These are phyloP conservation scores for Rhynchospora breviuscula DNA, from an alignment of 176 grass and related monocot genomes.

Conservation along the genomic window DNA sequence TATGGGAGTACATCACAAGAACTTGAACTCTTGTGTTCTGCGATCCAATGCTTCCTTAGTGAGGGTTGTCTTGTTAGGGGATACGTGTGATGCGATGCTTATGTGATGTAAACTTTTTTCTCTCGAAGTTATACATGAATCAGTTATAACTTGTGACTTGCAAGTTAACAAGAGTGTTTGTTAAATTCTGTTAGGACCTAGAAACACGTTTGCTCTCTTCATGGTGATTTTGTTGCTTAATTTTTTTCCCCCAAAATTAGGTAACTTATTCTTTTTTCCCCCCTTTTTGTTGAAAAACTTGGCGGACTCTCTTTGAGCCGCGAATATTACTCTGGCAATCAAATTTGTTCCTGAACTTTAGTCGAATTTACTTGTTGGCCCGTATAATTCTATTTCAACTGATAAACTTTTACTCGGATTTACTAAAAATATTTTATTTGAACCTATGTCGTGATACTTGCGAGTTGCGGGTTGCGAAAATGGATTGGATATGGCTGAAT, in stretches of 20 bases:
- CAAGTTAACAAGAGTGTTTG: neutral
- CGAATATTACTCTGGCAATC: neutral
- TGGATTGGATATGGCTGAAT: no score
- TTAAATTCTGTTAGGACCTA: neutral
- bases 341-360: neutral
- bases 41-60: conserved; percentile 18
- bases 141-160: neutral
- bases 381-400: no score
- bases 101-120: conserved; percentile 19
- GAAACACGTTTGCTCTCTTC: neutral
- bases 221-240: neutral
- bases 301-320: no score
- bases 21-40: conserved; percentile 15
- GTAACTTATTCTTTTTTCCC: no score
- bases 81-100: conserved; percentile 2
- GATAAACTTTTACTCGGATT: no score
- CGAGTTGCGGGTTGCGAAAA: no score
- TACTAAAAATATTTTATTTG: no score
- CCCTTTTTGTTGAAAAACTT: no score
- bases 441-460: no score
- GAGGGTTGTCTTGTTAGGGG: conserved; percentile 15
- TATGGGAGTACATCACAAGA: conserved; percentile 19
- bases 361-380: no score
- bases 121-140: conserved; percentile 9
- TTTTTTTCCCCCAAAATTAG: neutral